These are phyloP conservation scores for Arthrobotrys sphaeroides DNA, from an alignment of 2,329 filamentous ascomycete genomes.

Conservation along the genomic window DNA sequence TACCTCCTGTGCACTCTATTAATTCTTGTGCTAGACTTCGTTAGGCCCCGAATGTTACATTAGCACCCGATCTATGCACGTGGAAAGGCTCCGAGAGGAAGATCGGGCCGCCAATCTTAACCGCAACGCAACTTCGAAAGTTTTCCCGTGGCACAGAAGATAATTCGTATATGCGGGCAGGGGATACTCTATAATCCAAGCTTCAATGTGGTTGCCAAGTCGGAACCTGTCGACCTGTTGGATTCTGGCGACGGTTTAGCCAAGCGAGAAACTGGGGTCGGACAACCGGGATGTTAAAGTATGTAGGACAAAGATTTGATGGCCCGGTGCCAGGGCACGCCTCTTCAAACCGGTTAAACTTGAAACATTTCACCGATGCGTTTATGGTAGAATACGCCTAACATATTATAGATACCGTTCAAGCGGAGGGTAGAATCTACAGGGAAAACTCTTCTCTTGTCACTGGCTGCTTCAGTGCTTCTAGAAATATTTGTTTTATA, in stretches of 20 bases:
- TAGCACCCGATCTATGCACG: neutral
- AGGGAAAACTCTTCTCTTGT: conserved; percentile 9
- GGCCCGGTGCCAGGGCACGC: conserved; percentile 4
- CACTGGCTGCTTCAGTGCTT: neutral
- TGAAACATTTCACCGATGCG: neutral
- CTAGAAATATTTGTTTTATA: neutral
- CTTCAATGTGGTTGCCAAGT: conserved; percentile 16
- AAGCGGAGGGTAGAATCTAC: neutral
- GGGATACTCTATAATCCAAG: neutral
- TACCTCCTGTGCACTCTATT: neutral
- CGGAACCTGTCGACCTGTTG: conserved; percentile 3
- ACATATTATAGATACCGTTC: neutral
- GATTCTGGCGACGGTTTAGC: conserved; percentile 10
- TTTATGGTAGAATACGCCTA: neutral
- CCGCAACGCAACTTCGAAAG: conserved; percentile 7
- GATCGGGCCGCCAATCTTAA: conserved; percentile 32
- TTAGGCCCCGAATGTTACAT: conserved; percentile 9
- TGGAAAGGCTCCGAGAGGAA: conserved; percentile 3
- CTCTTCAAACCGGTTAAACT: conserved; percentile 18
- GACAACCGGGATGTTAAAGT: neutral
- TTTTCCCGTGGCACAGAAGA: neutral
- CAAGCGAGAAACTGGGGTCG: conserved; percentile 9
- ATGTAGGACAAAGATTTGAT: conserved; percentile 1
- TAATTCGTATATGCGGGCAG: neutral
- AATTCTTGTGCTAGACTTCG: neutral